A percentile compares a stretch with the other conserved stretches of the same genome.
Evolutionary conservation across 2,329 filamentous ascomycete genomes (phyloP).

Genomic region (Volutella citrinella): DNA sequence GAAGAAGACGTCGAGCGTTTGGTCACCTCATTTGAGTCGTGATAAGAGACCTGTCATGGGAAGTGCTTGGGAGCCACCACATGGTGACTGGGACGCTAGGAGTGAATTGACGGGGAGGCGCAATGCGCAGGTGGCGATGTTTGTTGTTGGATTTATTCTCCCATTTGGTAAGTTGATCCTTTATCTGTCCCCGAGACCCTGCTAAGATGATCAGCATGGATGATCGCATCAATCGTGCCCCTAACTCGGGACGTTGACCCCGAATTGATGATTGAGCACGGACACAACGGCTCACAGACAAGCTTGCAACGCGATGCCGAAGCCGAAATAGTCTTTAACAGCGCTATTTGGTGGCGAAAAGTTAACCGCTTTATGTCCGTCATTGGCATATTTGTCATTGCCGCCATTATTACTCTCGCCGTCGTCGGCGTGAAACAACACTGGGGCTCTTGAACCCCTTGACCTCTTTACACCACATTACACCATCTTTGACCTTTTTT

Average conservation of each 20-base stretch:
- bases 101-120: constrained; percentile 61
- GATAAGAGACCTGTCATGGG: constrained; percentile 58
- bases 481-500: constrained; percentile 7
- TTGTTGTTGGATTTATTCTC: constrained; percentile 74
- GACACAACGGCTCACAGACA: constrained; percentile 51
- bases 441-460: constrained; percentile 41
- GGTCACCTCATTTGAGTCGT: constrained; percentile 69
- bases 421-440: constrained; percentile 50
- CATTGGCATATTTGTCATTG: constrained; percentile 52
- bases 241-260: constrained; percentile 64
- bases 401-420: constrained; percentile 48
- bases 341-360: constrained; percentile 57
- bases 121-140: constrained; percentile 72
- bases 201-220: constrained; percentile 60
- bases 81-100: constrained; percentile 61
- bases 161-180: constrained; percentile 57
- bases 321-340: constrained; percentile 45
- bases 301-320: constrained; percentile 37
- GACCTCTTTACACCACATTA: too few species aligned
- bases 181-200: background rate
- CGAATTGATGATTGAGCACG: too few species aligned
- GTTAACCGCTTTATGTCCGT: constrained; percentile 58
- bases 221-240: constrained; percentile 72
- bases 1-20: constrained; percentile 59
- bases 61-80: constrained; percentile 73